Evolutionary conservation across 2,329 filamentous ascomycete species (phyloP).

Genomic region (Helotiales sp.): DNA sequence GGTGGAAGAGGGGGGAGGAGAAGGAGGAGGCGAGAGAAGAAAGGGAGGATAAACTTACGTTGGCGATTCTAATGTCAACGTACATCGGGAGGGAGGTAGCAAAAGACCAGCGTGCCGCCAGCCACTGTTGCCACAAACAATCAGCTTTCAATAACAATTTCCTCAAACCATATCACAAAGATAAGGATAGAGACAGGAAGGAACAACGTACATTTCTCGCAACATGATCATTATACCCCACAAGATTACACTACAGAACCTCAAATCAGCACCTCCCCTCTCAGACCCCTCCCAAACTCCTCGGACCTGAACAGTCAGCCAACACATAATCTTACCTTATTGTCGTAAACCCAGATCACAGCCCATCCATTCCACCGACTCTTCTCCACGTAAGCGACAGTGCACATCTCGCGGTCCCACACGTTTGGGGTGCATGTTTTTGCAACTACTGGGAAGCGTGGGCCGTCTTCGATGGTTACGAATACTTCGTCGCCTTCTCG

Average conservation of each 20-base stretch:
- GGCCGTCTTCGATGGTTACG: neutral
- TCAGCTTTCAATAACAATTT: no score
- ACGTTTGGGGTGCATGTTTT: neutral
- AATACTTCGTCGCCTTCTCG: neutral
- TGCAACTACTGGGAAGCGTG: neutral
- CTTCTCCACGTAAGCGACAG: neutral
- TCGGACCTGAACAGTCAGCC: no score
- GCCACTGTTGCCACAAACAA: neutral
- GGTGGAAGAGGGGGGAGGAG: neutral
- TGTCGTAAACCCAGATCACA: neutral
- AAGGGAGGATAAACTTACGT: neutral
- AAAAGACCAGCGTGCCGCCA: neutral
- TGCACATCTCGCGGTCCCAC: neutral
- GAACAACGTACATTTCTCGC: neutral
- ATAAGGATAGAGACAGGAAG: neutral
- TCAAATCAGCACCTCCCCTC: no score
- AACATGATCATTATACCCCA: neutral
- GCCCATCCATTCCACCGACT: neutral
- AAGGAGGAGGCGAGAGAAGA: neutral
- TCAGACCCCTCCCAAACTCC: no score
- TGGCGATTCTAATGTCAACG: neutral
- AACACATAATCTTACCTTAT: neutral
- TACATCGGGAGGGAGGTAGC: neutral
- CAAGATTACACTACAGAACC: neutral
- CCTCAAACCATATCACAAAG: no score